A percentile compares a stretch with the other conserved stretches of the same genome.
phyloP scores from a whole-genome alignment of 257 asterid species.

The Mentha longifolia region DNA sequence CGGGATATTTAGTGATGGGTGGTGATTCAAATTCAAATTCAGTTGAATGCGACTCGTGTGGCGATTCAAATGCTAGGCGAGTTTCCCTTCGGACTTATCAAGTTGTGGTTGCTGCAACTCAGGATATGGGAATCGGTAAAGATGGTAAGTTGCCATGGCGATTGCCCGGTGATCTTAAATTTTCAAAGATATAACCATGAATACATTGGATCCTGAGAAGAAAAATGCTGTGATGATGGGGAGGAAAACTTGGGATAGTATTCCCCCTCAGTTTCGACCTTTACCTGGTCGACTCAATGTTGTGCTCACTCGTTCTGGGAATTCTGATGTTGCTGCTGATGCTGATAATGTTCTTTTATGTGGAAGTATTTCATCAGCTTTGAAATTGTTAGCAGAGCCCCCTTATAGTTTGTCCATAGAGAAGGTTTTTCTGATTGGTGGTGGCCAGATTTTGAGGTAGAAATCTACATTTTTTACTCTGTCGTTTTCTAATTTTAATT shows the following conservation, averaged over 20 bases:
- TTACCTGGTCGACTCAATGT: slow-evolving; percentile 94
- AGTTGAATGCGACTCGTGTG: slow-evolving; percentile 42
- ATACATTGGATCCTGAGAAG: slow-evolving; percentile 64
- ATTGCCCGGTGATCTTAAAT: slow-evolving; percentile 85
- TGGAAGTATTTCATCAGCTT: slow-evolving; percentile 68
- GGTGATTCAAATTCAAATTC: slow-evolving; percentile 45
- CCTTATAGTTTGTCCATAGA: slow-evolving; percentile 69
- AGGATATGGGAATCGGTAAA: slow-evolving; percentile 89
- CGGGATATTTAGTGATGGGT: slow-evolving; percentile 56
- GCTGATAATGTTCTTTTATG: slow-evolving; percentile 69
- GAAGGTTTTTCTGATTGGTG: slow-evolving; percentile 89
- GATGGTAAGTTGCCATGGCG: slow-evolving; percentile 90
- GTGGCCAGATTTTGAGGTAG: slow-evolving; percentile 91
- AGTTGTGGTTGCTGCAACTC: slow-evolving; percentile 94
- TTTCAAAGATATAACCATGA: slow-evolving; percentile 79
- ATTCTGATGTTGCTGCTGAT: slow-evolving; percentile 47
- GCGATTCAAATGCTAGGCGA: slow-evolving; percentile 37
- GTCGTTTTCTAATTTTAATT: neutral
- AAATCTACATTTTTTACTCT: neutral
- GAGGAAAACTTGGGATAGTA: slow-evolving; percentile 98
- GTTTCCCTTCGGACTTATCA: slow-evolving; percentile 65
- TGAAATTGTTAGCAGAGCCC: slow-evolving; percentile 69
- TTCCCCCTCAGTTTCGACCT: slow-evolving; percentile 77
- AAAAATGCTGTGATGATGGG: slow-evolving; percentile 97
- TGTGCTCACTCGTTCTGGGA: slow-evolving; percentile 78